phyloP scores from a whole-genome alignment of 805 yeast species.

The Starmerella kuoi region DNA sequence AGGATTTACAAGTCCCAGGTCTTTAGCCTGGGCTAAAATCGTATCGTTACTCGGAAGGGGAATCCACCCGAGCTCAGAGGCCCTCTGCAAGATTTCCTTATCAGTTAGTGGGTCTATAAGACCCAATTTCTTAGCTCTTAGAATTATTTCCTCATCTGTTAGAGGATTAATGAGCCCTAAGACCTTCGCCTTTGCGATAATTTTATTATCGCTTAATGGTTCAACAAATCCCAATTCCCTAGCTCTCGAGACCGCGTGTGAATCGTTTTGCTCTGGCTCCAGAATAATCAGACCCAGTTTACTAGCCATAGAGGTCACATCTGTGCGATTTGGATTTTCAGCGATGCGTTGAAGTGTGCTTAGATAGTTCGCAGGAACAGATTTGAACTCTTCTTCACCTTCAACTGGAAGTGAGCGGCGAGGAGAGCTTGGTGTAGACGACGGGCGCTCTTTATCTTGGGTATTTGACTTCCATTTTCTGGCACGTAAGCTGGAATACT shows the following conservation, averaged over 20 bases:
- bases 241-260: slow-evolving; percentile 17
- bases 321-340: slow-evolving; percentile 26
- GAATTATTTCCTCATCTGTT: slow-evolving; percentile 9
- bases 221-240: slow-evolving; percentile 48
- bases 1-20: slow-evolving; percentile 11
- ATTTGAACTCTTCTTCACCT: slow-evolving; percentile 16
- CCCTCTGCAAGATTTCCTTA: slow-evolving; percentile 11
- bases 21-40: slow-evolving; percentile 21
- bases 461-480: slow-evolving; percentile 7
- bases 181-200: not conserved
- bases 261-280: not conserved
- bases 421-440: not conserved
- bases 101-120: slow-evolving; percentile 24
- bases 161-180: not conserved
- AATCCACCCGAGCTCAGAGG: slow-evolving; percentile 9
- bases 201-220: slow-evolving; percentile 17
- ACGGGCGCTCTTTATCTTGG: not conserved
- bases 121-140: slow-evolving; percentile 13
- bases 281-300: slow-evolving; percentile 21
- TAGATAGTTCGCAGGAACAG: slow-evolving; percentile 27
- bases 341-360: slow-evolving; percentile 25
- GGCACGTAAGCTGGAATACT: slow-evolving; percentile 29
- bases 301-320: slow-evolving; percentile 23
- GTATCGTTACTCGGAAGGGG: slow-evolving; percentile 6
- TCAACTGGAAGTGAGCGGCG: not conserved